Evolutionary conservation across 768 basidiomycete genomes (phyloP).

Genomic region (Podaxis pistillaris): DNA sequence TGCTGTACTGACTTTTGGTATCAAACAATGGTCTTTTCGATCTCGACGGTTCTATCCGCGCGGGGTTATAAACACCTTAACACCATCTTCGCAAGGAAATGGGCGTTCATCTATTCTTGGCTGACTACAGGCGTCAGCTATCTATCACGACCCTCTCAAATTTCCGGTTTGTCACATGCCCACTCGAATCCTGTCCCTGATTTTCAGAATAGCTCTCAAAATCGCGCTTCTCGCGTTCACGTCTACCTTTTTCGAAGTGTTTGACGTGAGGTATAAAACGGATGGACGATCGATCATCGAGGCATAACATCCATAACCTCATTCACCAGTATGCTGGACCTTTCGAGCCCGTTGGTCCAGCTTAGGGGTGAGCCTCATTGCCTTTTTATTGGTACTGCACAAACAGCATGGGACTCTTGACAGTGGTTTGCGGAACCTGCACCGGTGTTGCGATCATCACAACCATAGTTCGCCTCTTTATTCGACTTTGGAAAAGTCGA

Average conservation of each 20-base stretch:
- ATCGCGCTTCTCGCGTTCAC: constrained; percentile 28
- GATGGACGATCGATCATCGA: neutral
- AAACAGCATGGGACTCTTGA: neutral
- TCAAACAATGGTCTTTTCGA: too few species aligned
- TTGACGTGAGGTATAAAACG: neutral
- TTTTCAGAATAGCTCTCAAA: too few species aligned
- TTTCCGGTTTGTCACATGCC: too few species aligned
- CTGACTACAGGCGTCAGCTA: too few species aligned
- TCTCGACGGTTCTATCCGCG: too few species aligned
- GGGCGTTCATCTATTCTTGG: too few species aligned
- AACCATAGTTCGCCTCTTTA: constrained; percentile 29
- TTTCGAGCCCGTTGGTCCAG: neutral
- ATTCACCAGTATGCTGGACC: neutral
- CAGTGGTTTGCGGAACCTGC: constrained; percentile 22
- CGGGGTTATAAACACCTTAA: too few species aligned
- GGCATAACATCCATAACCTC: neutral
- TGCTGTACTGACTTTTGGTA: too few species aligned
- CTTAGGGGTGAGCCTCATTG: neutral
- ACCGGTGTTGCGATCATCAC: constrained; percentile 28
- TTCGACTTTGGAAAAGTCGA: constrained; percentile 23
- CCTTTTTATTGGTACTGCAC: neutral
- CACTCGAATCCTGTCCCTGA: too few species aligned
- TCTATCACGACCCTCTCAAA: too few species aligned
- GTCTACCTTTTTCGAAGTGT: constrained; percentile 18
- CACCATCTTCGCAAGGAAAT: too few species aligned